Base-by-base conservation (phyloP, 495 filamentous ascomycete species). In the Penicillium subrubescens region DNA sequence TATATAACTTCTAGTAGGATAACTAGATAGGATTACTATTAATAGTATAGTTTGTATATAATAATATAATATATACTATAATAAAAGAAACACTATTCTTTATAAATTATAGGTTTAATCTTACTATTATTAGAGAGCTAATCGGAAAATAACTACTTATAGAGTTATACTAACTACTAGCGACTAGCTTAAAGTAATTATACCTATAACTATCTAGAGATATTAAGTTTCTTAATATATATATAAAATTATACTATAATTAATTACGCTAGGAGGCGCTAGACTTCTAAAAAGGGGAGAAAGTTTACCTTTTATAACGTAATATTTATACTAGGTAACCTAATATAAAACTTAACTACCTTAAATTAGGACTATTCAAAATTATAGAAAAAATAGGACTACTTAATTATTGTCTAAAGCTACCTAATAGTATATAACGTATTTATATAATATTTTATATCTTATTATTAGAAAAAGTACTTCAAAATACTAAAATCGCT, bases 281-380 rank as follows among this genome's bases (percentile, higher is more conserved):
- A 59, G 63, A 57, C 50, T 66, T 72, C 41, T 71, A 71, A 65
- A 59, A 60, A 62, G 64, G 64, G 63, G 70, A 67, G 70, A 73
- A 68, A 68, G 31, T 78, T 50, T 75, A 74, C 27, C 69, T 78
- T 15, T 43, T 68, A 57, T 56, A 71, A 54, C 27, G 27, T 61
- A 54, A 54, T 54, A 54, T 54, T 54, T 5, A 8, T n/a, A 54
- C 31, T 31, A 54, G n/a, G 10, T 3, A 3, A 54, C 27, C 31
- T 31, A 54, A 27, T n/a, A n/a, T 10, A 33, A 54, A 54, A 33
- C 51, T 54, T 5, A 5, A 54, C 15, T 33, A 54, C n/a, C 51
- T 54, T 31, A 29, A 34, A 54, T 17, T 54, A 23, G 15, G 51
- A 54, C 51, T 54, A 54, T 54, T 31, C n/a, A 31, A 51, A 54